Evolutionary conservation across 1,139 yeast species (phyloP).

Genomic region (Debaryomyces subglobosus): DNA sequence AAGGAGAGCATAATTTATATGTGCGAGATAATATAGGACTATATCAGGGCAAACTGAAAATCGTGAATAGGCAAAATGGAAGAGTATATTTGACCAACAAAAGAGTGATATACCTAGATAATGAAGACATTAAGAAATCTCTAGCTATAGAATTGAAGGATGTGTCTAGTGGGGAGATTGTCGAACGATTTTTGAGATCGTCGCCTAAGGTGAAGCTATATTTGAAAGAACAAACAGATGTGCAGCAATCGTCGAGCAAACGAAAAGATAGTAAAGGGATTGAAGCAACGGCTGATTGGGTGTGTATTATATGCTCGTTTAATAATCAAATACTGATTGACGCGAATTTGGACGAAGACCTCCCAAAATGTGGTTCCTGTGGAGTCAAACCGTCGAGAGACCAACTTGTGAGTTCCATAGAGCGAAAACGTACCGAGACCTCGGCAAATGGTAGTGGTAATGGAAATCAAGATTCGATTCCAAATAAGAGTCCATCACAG

Average conservation of each 20-base stretch:
- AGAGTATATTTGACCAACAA: conserved; percentile 74
- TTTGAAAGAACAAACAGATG: conserved; percentile 15
- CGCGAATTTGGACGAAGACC: conserved; percentile 32
- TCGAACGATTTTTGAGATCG: conserved; percentile 71
- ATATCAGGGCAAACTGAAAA: conserved; percentile 71
- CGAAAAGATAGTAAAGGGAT: neutral
- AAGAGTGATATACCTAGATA: conserved; percentile 75
- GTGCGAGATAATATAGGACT: conserved; percentile 64
- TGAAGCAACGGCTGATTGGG: conserved; percentile 55
- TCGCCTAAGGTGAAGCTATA: conserved; percentile 70
- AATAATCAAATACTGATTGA: conserved; percentile 53
- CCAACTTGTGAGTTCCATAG: conserved; percentile 16
- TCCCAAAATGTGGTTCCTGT: conserved; percentile 72
- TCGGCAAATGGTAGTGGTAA: neutral
- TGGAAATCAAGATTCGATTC: neutral
- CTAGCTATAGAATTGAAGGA: conserved; percentile 53
- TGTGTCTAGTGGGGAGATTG: conserved; percentile 47
- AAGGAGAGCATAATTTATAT: conserved; percentile 44
- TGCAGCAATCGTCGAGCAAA: neutral
- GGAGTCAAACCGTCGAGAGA: conserved; percentile 53
- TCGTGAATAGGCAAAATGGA: conserved; percentile 69
- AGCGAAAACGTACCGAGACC: conserved; percentile 14
- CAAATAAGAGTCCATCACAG: neutral
- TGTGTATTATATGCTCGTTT: conserved; percentile 81
- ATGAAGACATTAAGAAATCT: conserved; percentile 44